Evolutionary conservation across 164 flowering plant genomes (phyloP), one percentile per base, ranked within the genome.

Genomic region (Nelumbo lutea): DNA sequence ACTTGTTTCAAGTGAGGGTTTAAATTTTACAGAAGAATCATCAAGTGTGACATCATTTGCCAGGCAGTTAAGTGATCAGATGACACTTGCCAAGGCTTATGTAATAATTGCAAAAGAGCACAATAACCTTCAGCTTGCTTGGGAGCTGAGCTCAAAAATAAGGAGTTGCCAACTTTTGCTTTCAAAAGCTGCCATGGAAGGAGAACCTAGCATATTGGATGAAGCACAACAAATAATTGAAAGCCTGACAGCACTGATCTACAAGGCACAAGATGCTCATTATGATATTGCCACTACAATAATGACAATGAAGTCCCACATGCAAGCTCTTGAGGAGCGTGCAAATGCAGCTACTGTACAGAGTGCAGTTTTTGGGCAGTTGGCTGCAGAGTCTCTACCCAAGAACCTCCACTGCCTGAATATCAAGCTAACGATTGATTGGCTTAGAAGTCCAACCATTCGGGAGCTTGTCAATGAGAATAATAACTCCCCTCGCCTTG

Each of bases 241-340:
- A 68, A 79, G 87, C 61, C 71, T 92, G 9, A 84, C 99, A 6
- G 75, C 85, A 15, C 80, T 90, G 4, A 90, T 95, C 56, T 84
- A 82, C 68, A 92, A 86, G 78, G 97, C 99, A 46, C 93, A 90
- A 76, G 92, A 88, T 73, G 78, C 88, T 2, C 99, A 95, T 73
- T 90, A 92, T 76, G 99, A 95, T 68, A 76, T 90, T 72, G 94
- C 99, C 41, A 95, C 99, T 70, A 88, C 97, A 61, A 89, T 95
- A 55, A 80, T 95, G 84, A 92, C 96, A 0, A 84, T 95, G 90
- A 92, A 87, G 72, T 85, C 91, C 61, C 96, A 89, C 68, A 90
- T 95, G 61, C 94, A 90, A 82, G 89, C 98, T 63, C 92, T 95
- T 64, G 96, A 94, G 80, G 95, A 81, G 69, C 96, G 98, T 59